Conservation (phyloP, 2,329 filamentous ascomycete genomes). For the Curvularia eragrostidis region DNA sequence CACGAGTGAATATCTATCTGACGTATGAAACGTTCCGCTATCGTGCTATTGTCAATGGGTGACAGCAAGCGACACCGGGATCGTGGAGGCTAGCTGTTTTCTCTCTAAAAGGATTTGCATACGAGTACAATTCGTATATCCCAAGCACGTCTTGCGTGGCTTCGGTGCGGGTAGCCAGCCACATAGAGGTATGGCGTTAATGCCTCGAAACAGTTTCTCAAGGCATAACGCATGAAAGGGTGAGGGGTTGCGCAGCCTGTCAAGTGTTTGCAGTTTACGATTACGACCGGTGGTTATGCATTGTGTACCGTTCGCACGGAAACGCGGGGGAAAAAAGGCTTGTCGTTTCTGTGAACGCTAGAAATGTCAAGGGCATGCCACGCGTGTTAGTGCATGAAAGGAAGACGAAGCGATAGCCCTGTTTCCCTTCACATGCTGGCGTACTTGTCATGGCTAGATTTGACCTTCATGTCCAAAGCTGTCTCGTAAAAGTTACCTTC, state of each 20-base stretch:
- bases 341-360: neutral
- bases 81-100: too few species aligned
- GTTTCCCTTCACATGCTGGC: slow-evolving; percentile 29
- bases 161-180: neutral
- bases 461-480: slow-evolving; percentile 84
- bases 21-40: neutral
- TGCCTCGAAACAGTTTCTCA: neutral
- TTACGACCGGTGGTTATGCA: neutral
- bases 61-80: too few species aligned
- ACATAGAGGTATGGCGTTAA: neutral
- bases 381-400: neutral
- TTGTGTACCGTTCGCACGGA: neutral
- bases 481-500: slow-evolving; percentile 92
- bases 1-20: neutral
- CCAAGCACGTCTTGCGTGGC: neutral
- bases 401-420: neutral
- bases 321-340: neutral
- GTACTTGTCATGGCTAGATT: slow-evolving; percentile 71
- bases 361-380: neutral
- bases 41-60: neutral
- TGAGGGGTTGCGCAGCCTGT: neutral
- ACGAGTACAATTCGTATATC: neutral
- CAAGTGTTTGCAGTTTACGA: neutral
- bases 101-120: neutral
- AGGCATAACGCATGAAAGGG: neutral